These are phyloP conservation scores for Heliophila coronopifolia DNA, from an alignment of 441 rosid species.

Conservation along the genomic window DNA sequence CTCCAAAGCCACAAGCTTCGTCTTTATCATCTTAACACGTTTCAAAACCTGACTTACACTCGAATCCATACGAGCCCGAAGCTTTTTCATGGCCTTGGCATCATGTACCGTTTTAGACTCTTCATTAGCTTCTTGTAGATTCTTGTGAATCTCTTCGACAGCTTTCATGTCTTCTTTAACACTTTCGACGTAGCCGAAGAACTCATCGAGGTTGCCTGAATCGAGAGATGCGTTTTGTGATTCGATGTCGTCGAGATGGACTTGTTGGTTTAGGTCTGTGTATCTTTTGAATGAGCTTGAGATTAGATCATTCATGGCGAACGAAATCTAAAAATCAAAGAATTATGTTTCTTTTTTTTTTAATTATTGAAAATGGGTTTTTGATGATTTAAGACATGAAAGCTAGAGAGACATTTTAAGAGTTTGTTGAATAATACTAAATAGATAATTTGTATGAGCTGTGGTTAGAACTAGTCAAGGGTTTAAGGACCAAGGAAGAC, in stretches of 20 bases:
- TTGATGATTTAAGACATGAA: conserved; percentile 5
- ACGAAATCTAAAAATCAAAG: not conserved
- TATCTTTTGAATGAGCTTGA: conserved; percentile 48
- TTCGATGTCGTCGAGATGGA: conserved; percentile 37
- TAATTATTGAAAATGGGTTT: not conserved
- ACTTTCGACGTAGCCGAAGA: conserved; percentile 72
- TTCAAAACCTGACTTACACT: conserved; percentile 63
- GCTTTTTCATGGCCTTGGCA: conserved; percentile 61
- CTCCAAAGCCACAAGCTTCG: conserved; percentile 72
- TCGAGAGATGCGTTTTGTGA: conserved; percentile 29
- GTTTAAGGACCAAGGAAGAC: conserved; percentile 17
- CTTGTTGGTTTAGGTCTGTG: conserved; percentile 39
- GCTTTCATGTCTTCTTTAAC: conserved; percentile 67
- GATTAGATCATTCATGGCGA: conserved; percentile 46
- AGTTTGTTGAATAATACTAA: conserved; percentile 11
- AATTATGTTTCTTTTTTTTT: too few relatives aligned
- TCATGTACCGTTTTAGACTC: conserved; percentile 65
- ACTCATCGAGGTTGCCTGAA: conserved; percentile 56
- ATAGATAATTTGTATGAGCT: conserved; percentile 18
- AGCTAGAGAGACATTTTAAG: conserved; percentile 5
- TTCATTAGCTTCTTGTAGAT: conserved; percentile 62
- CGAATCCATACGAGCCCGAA: conserved; percentile 59
- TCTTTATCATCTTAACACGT: conserved; percentile 58
- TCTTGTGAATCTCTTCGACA: conserved; percentile 51
- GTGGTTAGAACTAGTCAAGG: conserved; percentile 20